Evolutionary conservation across 345 rosid species (phyloP).

Genomic region (Pugionium dolabratum): DNA sequence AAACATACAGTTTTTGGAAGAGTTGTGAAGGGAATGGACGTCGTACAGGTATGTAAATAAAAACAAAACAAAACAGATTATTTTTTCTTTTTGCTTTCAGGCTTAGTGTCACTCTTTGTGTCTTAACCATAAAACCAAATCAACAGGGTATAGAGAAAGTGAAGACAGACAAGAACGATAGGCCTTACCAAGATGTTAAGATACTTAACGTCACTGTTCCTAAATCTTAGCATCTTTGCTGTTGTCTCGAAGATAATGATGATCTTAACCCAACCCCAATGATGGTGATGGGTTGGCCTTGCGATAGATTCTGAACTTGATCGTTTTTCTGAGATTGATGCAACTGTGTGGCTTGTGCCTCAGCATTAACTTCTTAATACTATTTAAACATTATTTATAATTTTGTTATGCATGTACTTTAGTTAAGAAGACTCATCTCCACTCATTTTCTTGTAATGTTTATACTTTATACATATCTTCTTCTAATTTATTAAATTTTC

Average conservation of each 20-base stretch:
- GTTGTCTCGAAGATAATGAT: conserved; percentile 2
- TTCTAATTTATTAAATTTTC: too few relatives aligned
- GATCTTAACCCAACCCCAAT: not conserved
- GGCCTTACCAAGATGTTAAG: conserved; percentile 89
- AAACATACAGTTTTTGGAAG: conserved; percentile 96
- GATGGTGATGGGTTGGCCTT: conserved; percentile 7
- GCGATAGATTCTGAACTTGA: conserved; percentile 9
- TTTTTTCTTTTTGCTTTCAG: not conserved
- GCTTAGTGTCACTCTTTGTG: not conserved
- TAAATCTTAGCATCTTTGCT: conserved; percentile 50
- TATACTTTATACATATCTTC: too few relatives aligned
- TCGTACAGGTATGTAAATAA: conserved; percentile 69
- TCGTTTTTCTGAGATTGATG: conserved; percentile 9
- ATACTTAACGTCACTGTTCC: conserved; percentile 85
- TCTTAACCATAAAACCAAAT: conserved; percentile 8
- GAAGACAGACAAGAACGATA: conserved; percentile 85
- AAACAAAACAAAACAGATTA: not conserved
- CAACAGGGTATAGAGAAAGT: conserved; percentile 89
- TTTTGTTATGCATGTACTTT: not conserved
- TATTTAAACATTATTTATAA: not conserved
- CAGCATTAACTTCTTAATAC: not conserved
- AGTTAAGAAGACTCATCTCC: too few relatives aligned
- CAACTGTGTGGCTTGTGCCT: conserved; percentile 8
- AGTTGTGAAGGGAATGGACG: conserved; percentile 94
- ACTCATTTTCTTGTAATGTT: too few relatives aligned